Base-by-base conservation (phyloP, 169 alveolate species). In the Pseudocohnilembus persalinus region DNA sequence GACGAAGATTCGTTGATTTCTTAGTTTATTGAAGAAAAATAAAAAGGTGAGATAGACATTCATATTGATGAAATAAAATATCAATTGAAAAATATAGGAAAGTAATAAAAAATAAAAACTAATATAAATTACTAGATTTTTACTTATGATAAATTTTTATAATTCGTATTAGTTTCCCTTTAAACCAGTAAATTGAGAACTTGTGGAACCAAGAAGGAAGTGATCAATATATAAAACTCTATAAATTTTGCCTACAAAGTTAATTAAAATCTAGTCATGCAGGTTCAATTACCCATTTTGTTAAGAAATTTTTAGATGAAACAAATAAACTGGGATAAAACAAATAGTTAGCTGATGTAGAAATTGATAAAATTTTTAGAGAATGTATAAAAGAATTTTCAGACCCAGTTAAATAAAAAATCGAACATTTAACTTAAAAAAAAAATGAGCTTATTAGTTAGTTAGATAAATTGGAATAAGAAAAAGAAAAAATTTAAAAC, bases 361-460 rank as follows among this genome's bases (percentile, higher is more conserved):
- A 79, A 79, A 64, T 79, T 29, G 84, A 79, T 29, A 31, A 79
- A 35, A 79, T 79, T 4, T 79, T 79, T 29, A 79, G 29, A 29
- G 30, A 79, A 29, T 34, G 76, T 24, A 34, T 79, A 29, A 31
- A n/a, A 31, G 64, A 76, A n/a, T 79, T 79, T 79, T 34, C 63
- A n/a, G 34, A 33, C 64, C 84, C 84, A 15, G 84, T 79, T 63
- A 49, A n/a, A n/a, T 26, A 63, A 27, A 72, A 79, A 79, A 29
- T 79, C 0, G 76, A 79, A 49, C 28, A 31, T 32, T n/a, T 79
- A 28, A 15, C 34, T n/a, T 49, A 49, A 0, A 11, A 63, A 79
- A 6, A 29, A 79, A 79, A 79, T 16, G 29, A 34, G 0, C 11
- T 79, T 15, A 63, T 49, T 1, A 34, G 64, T 1, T 30, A 79